A percentile compares a stretch with the other conserved stretches of the same genome.
These are phyloP conservation scores for Jackrogersella minutella DNA, from an alignment of 495 filamentous ascomycete species.

Conservation along the genomic window DNA sequence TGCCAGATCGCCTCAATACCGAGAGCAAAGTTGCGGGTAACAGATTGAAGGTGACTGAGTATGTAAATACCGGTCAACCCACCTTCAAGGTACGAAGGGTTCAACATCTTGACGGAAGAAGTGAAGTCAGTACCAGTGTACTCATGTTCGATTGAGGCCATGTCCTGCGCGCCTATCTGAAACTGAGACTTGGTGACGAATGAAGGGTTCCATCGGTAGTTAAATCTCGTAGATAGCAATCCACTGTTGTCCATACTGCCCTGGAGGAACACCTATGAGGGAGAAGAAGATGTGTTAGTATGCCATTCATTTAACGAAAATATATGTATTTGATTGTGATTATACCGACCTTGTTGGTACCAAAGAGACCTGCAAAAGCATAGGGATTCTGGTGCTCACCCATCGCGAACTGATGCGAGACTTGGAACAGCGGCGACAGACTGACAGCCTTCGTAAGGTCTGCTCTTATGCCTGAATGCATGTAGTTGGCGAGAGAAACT, in stretches of 20 bases:
- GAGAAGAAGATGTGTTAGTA: conserved; percentile 8
- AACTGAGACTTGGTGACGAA: conserved; percentile 85
- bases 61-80: conserved; percentile 94
- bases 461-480: conserved; percentile 93
- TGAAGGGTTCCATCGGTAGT: conserved; percentile 82
- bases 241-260: conserved; percentile 93
- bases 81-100: conserved; percentile 91
- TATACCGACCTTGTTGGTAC: conserved; percentile 81
- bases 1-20: conserved; percentile 96
- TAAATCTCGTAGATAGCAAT: conserved; percentile 79
- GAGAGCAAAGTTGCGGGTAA: conserved; percentile 87
- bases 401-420: conserved; percentile 95
- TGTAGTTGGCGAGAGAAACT: conserved; percentile 91
- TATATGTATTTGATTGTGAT: background rate
- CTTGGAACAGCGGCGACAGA: conserved; percentile 91
- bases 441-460: conserved; percentile 96
- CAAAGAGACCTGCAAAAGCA: conserved; percentile 91
- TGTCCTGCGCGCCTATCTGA: conserved; percentile 76
- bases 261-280: conserved; percentile 87
- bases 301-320: background rate
- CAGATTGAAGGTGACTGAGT: conserved; percentile 90
- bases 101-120: conserved; percentile 86
- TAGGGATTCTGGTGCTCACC: conserved; percentile 92
- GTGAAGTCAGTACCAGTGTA: conserved; percentile 93
- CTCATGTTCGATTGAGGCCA: conserved; percentile 91